Base-by-base conservation (phyloP, 2,329 filamentous ascomycete genomes). In the Pseudogymnoascus sp. region DNA sequence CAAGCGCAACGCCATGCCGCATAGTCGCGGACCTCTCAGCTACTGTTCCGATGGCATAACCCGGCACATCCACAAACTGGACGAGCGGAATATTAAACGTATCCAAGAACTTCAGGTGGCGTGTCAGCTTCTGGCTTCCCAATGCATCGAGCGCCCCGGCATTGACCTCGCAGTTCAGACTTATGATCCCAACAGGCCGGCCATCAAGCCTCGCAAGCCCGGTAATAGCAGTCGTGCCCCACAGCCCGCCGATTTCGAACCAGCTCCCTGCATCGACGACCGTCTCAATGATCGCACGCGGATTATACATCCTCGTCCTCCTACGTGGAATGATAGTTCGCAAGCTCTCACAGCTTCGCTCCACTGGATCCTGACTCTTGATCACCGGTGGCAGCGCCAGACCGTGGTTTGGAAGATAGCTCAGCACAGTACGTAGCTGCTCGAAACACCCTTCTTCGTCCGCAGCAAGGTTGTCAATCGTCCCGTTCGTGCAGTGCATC, bases 401-500 rank as follows among this genome's bases (percentile, higher is more conserved):
- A 0, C 84, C 85, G 33, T 76, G 82, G 65, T 85, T 82, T 1
- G 85, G 85, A 1, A 88, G 73, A 66, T 82, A 88, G 23, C 77
- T 74, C 19, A 88, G 70, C 0, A 88, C 79, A 0, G 77, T 82
- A 1, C 83, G 76, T 3, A 88, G 70, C 70, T 88, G 85, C 67
- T 83, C 79, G 64, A 86, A 87, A 65, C 83, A 86, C 40, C 81
- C 83, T n/a, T 77, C 76, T 70, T 88, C 85, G 64, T 84, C 80
- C 3, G 78, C 76, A 0, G 85, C 85, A 2, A 87, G 75, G 62
- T 88, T 88, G 65, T 88, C 85, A 59, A 88, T 86, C 0, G 85
- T 88, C 0, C 85, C 85, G 64, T 88, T 88, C 0, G 82, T 83
- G 67, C 83, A 86, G 69, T 88, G 85, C 72, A 88, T 80, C 19